Evolutionary conservation across 805 yeast species (phyloP), one percentile per base, ranked within the genome.

Genomic region (Cyberlindnera xishuangbannaensis): DNA sequence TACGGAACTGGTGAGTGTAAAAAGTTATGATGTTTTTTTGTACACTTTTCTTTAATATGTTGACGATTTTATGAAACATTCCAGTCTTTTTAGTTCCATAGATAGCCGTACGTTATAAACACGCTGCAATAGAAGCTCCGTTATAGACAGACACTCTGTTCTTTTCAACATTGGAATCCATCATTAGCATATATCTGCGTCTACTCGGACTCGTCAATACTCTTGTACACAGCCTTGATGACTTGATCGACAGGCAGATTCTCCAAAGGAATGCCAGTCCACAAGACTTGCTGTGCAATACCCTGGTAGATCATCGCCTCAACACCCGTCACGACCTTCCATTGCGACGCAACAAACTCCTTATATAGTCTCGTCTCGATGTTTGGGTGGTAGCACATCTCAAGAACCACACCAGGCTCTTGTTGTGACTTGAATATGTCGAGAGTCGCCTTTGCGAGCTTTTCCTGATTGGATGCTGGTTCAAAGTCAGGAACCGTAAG

Each of bases 261-360:
- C 0, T 40, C 40, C 12, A 46, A 26, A 11, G 41, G 34, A n/a
- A 32, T 32, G 4, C 52, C 52, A 9, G 52, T 49, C 54, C 52
- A 49, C 8, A 49, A 26, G 1, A 42, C 40, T 18, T 49, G 52
- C 24, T 49, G 54, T 7, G 51, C 54, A 19, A 49, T 34, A 15
- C 52, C 52, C 18, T 47, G 52, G 30, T 49, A 44, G 9, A 49
- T 49, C 54, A 49, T 49, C 7, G 54, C 51, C 32, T 49, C 54
- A 12, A 47, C 49, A 25, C 54, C 54, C 13, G 40, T 39, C 25
- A 49, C 42, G 25, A 49, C 54, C 18, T 41, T 41, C 54, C 54
- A 49, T 6, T 38, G 25, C 5, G 38, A 15, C 7, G 28, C 17
- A 1, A 13, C 18, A 18, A 46, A 49, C 6, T 48, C 51, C 6